Evolutionary conservation across 225 moss, liverwort and hornwort genomes (phyloP), one percentile per base, ranked within the genome.

Genomic region (Asterella californica): DNA sequence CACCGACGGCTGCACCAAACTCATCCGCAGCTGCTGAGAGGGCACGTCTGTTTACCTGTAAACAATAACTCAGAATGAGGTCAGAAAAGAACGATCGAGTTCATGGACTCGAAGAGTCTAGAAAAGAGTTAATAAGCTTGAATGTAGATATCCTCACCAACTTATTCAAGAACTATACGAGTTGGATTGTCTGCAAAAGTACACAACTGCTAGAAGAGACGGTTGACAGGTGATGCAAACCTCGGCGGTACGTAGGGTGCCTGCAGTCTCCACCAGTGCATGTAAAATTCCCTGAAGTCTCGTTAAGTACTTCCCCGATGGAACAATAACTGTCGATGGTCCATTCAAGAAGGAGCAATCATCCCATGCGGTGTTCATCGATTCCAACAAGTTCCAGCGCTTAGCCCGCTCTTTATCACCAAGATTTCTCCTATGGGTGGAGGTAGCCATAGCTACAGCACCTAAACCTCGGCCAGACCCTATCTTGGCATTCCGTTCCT

Each of bases 371-470:
- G 91, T 93, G 18, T 81, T 84, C 97, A 99, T 99, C 30, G 93
- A 93, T 84, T 99, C 94, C 62, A 89, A 87, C 71, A 99, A 89
- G 77, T 93, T 94, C 88, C 97, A 91, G 71, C 97, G 86, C 77
- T 90, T 92, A 48, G 97, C 93, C 81, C 97, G 88, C 80, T 99
- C 97, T 87, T 91, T 93, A 75, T 99, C 97, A 27, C 91, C 88
- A 0, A 91, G 75, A 18, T 91, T 91, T 87, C 97, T 89, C 60
- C 97, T 87, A 83, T 99, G 97, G 83, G 91, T 86, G 72, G 97
- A 92, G 38, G 97, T 99, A 76, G 97, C 97, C 97, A 99, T 99
- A 42, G 97, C 97, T 69, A 99, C 91, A 82, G 97, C 97, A 80
- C 97, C 94, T 69, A 99, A 68, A 33, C 97, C 97, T 67, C 97